These are phyloP conservation scores for Mangifera indica DNA, from an alignment of 345 rosid species.

Conservation along the genomic window DNA sequence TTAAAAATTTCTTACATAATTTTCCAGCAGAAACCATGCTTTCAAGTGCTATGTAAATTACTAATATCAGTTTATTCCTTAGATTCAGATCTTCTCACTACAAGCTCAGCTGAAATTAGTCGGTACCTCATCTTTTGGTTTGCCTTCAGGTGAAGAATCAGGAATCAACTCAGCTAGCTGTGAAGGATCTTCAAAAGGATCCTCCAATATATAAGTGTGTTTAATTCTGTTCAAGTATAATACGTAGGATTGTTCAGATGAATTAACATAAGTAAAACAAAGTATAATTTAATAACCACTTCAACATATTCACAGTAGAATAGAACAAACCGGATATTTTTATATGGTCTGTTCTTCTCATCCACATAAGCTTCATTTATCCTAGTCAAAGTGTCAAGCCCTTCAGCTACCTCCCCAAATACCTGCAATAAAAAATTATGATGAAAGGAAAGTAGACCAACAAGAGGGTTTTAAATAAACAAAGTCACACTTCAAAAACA, in stretches of 20 bases:
- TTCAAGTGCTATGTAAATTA: not conserved
- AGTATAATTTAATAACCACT: too few species aligned
- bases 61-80: not conserved
- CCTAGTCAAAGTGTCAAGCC: slow-evolving; percentile 73
- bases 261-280: slow-evolving; percentile 2
- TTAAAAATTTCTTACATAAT: not conserved
- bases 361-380: slow-evolving; percentile 93
- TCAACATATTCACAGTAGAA: too few species aligned
- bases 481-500: not conserved
- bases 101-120: slow-evolving; percentile 8
- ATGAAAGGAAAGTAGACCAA: not conserved
- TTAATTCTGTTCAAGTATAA: slow-evolving; percentile 57
- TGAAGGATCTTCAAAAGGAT: slow-evolving; percentile 89
- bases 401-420: slow-evolving; percentile 96
- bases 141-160: slow-evolving; percentile 89
- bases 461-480: not conserved
- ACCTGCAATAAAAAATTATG: slow-evolving; percentile 8
- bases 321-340: slow-evolving; percentile 60
- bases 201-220: slow-evolving; percentile 77
- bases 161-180: slow-evolving; percentile 76
- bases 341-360: slow-evolving; percentile 71
- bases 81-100: slow-evolving; percentile 3
- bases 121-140: slow-evolving; percentile 80
- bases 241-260: not conserved
- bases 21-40: not conserved